Evolutionary conservation across 108 stramenopile species (phyloP).

Genomic region (Cyclotella baltica): DNA sequence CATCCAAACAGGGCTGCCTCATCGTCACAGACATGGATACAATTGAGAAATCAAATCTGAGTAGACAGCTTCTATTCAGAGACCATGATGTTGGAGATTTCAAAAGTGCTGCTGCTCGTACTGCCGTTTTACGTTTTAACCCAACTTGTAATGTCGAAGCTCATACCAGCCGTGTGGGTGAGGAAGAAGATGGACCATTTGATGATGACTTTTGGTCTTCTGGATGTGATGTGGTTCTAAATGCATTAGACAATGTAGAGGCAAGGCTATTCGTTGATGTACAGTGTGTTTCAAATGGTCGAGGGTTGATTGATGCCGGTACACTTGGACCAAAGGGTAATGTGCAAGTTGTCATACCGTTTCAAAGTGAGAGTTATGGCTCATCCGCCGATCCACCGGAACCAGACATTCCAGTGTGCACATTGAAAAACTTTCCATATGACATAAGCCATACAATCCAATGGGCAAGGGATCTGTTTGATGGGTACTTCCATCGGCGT

Average conservation of each 20-base stretch:
- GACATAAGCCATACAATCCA: constrained; percentile 91
- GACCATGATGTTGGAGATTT: constrained; percentile 86
- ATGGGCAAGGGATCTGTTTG: constrained; percentile 90
- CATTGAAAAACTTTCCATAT: constrained; percentile 91
- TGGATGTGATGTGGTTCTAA: constrained; percentile 90
- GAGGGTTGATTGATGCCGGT: constrained; percentile 85
- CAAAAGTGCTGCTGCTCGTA: constrained; percentile 83
- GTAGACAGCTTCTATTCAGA: constrained; percentile 96
- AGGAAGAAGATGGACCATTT: constrained; percentile 71
- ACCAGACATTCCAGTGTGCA: constrained; percentile 88
- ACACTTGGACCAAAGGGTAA: constrained; percentile 91
- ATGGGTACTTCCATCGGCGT: constrained; percentile 80
- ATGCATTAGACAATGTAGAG: constrained; percentile 98
- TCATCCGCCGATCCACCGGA: constrained; percentile 90
- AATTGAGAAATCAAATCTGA: constrained; percentile 98
- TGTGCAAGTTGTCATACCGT: constrained; percentile 89
- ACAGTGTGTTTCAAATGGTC: constrained; percentile 78
- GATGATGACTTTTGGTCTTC: constrained; percentile 85
- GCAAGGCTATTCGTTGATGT: constrained; percentile 89
- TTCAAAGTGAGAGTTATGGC: constrained; percentile 87
- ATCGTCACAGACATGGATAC: constrained; percentile 98
- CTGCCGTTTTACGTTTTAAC: constrained; percentile 68
- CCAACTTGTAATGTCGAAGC: constrained; percentile 68
- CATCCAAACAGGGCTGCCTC: constrained; percentile 55
- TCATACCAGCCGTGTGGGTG: constrained; percentile 87